Evolutionary conservation across 345 rosid species (phyloP), one percentile per base, ranked within the genome.

Genomic region (Citrus cavaleriei): DNA sequence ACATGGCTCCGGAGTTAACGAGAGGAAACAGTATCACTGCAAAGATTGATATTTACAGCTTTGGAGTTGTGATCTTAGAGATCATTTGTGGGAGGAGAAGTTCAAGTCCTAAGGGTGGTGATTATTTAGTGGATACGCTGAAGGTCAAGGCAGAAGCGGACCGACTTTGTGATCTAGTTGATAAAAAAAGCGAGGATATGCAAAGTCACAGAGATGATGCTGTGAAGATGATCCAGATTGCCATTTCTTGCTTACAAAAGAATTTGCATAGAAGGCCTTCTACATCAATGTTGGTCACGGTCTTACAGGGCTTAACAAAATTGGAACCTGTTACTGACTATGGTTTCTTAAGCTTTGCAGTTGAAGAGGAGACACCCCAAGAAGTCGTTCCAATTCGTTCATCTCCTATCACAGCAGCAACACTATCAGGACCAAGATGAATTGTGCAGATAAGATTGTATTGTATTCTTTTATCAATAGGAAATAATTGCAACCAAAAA

Each of bases 21-120:
- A 51, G 63, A 32, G 68, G 68, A 8, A 14, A 37, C 46, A 28
- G 5, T 58, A 69, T 80, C 42, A 77, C 86, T 30, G 42, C 67
- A 18, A 83, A 83, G 76, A 77, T 70, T 12, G 86, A 83, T 63
- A 77, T 80, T 27, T 83, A 83, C 13, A 77, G 74, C 74, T 69
- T 77, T 14, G 46, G 75, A 24, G 28, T 77, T 2, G 68, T 58
- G 28, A 77, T 60, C 10, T 38, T 77, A 34, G 80, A 77, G 32
- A 69, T 59, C 7, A 42, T 77, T 13, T 69, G 74, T 40, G 68
- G 80, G n/a, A 49, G 69, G 22, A 77, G 13, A 63, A 77, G 63
- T 69, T 68, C 68, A 25, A 14, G 28, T 13, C 14, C 40, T 1
- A 6, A 13, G 1, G 35, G 12, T 4, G 74, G 57, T 16, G 37